A percentile compares a stretch with the other conserved stretches of the same genome.
Evolutionary conservation across 2,329 filamentous ascomycete species (phyloP).

Genomic region (Botrytis galanthina): DNA sequence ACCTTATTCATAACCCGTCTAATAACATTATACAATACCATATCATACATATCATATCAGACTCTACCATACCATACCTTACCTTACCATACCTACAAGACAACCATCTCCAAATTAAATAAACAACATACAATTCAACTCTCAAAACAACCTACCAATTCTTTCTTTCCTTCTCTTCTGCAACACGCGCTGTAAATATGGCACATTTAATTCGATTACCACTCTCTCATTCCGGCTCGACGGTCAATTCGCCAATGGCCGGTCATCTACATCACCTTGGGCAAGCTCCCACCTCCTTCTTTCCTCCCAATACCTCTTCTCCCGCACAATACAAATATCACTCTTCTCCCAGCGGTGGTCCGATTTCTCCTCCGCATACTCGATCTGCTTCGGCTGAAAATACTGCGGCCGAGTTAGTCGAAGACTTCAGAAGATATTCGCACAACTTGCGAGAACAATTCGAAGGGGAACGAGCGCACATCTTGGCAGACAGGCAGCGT

Average conservation of each 20-base stretch:
- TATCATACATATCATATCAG: neutral
- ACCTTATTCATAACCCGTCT: neutral
- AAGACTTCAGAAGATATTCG: slow-evolving; percentile 38
- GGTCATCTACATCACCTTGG: slow-evolving; percentile 19
- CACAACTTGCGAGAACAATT: slow-evolving; percentile 35
- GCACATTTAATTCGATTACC: slow-evolving; percentile 14
- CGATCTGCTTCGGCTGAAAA: slow-evolving; percentile 35
- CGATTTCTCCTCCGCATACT: slow-evolving; percentile 37
- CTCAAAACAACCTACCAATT: slow-evolving; percentile 27
- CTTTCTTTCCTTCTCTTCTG: slow-evolving; percentile 35
- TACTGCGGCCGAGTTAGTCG: slow-evolving; percentile 31
- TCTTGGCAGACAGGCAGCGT: slow-evolving; percentile 35
- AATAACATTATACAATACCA: neutral
- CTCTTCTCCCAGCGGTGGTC: slow-evolving; percentile 21
- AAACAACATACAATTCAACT: slow-evolving; percentile 23
- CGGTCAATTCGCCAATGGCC: slow-evolving; percentile 24
- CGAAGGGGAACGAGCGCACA: slow-evolving; percentile 38
- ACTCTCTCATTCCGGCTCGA: slow-evolving; percentile 17
- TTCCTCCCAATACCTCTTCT: slow-evolving; percentile 5
- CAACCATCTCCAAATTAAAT: neutral
- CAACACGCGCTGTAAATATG: slow-evolving; percentile 30
- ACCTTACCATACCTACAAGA: neutral
- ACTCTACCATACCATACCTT: neutral
- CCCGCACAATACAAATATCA: slow-evolving; percentile 19
- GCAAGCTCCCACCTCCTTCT: neutral